These are phyloP conservation scores for Fonsecaea nubica DNA, from an alignment of 2,329 filamentous ascomycete genomes.

Conservation along the genomic window DNA sequence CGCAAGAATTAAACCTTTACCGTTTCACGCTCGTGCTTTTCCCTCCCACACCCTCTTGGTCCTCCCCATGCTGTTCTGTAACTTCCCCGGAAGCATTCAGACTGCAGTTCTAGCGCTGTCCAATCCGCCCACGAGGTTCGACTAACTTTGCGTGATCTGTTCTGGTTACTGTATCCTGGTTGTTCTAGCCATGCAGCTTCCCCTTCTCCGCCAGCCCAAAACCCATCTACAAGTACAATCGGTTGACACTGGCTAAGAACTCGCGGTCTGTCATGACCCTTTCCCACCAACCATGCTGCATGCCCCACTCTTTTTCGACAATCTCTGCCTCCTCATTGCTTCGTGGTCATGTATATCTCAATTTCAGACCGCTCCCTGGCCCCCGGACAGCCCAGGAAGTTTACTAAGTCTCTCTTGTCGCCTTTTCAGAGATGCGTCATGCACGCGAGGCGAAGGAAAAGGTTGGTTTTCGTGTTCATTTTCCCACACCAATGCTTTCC, in stretches of 20 bases:
- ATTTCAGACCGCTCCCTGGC: conserved; percentile 10
- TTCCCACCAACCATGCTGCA: conserved; percentile 14
- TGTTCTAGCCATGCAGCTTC: conserved; percentile 3
- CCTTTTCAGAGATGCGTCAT: neutral
- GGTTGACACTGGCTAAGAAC: conserved; percentile 3
- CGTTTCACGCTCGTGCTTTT: neutral
- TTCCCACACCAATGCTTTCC: neutral
- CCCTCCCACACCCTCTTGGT: neutral
- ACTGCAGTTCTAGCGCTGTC: neutral
- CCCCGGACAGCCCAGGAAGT: neutral
- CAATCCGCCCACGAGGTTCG: neutral
- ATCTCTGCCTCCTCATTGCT: conserved; percentile 18
- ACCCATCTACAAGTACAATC: neutral
- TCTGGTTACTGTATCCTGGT: neutral
- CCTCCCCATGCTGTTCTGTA: neutral
- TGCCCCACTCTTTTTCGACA: neutral
- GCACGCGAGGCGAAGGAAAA: neutral
- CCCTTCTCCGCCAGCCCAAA: neutral
- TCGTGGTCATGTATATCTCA: neutral
- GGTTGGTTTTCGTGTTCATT: neutral
- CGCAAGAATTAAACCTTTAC: neutral
- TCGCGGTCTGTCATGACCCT: conserved; percentile 24
- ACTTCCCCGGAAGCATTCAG: neutral
- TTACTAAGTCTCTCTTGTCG: neutral
- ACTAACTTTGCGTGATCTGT: neutral